Percentiles rank a stretch among this genome's conserved stretches.
Evolutionary conservation across 2,329 filamentous ascomycete genomes (phyloP).

Genomic region (Eutypa lata): DNA sequence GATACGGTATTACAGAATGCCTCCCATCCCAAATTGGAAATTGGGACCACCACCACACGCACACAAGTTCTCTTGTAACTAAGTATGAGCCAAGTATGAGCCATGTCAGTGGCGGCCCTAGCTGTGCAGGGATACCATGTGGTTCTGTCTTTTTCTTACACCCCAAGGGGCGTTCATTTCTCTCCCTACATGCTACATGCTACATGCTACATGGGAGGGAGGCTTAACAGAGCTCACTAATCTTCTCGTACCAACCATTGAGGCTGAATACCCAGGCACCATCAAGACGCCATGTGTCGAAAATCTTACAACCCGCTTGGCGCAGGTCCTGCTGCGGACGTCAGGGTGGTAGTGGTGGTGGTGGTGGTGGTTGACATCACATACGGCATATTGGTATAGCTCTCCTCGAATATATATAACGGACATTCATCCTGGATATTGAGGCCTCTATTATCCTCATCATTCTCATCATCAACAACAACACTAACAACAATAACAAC

Average conservation of each 20-base stretch:
- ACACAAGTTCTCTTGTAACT: no score
- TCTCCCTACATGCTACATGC: background rate
- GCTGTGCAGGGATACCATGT: background rate
- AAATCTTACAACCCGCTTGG: background rate
- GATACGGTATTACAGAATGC: no score
- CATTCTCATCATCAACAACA: constrained; percentile 17
- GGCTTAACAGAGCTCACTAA: background rate
- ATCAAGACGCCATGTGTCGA: background rate
- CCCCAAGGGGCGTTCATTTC: background rate
- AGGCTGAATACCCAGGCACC: background rate
- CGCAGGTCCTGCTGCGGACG: background rate
- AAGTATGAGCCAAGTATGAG: no score
- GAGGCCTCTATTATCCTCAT: constrained; percentile 16
- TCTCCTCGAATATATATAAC: constrained; percentile 20
- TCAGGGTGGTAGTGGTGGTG: no score
- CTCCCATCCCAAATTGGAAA: no score
- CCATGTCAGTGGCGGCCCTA: background rate
- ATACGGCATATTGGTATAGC: background rate
- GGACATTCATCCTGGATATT: constrained; percentile 11
- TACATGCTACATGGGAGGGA: background rate
- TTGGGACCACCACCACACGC: no score
- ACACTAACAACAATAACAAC: constrained; percentile 3
- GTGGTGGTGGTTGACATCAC: no score
- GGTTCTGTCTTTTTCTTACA: background rate
- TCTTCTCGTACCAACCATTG: background rate